Percentiles rank a stretch among this genome's conserved stretches.
Evolutionary conservation across 2,329 filamentous ascomycete genomes (phyloP).

Genomic region (Chaetomium sp.): DNA sequence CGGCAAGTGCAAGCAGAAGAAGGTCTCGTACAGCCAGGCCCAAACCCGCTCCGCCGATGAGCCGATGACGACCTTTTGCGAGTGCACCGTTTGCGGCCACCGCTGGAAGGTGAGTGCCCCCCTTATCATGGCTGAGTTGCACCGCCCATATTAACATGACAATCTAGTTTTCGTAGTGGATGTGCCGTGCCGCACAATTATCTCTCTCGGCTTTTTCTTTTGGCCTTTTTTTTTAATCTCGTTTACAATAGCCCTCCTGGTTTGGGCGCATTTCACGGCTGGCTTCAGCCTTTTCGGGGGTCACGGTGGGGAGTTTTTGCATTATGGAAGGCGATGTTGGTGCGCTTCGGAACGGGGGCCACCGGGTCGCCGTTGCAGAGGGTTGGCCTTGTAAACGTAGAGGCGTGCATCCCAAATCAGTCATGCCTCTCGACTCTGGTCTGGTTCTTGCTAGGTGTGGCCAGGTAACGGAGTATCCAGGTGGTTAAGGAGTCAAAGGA

Average conservation of each 20-base stretch:
- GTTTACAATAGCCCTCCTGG: neutral
- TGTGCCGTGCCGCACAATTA: neutral
- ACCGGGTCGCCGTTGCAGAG: neutral
- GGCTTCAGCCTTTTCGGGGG: neutral
- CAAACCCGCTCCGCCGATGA: constrained; percentile 96
- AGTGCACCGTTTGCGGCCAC: constrained; percentile 69
- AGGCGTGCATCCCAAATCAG: constrained; percentile 16
- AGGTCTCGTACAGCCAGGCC: constrained; percentile 93
- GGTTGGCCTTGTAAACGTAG: constrained; percentile 3
- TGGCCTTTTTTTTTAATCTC: neutral
- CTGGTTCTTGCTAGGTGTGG: constrained; percentile 4
- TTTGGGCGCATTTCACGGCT: neutral
- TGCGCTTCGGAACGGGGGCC: constrained; percentile 3
- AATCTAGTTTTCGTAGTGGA: constrained; percentile 37
- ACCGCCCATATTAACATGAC: constrained; percentile 16
- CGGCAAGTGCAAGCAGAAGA: constrained; percentile 88
- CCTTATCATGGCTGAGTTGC: neutral
- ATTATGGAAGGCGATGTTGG: neutral
- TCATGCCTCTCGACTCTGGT: constrained; percentile 5
- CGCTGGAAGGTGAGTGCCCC: constrained; percentile 66
- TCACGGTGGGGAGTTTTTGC: constrained; percentile 7
- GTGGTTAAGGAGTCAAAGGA: constrained; percentile 18
- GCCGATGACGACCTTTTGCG: constrained; percentile 79
- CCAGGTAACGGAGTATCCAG: constrained; percentile 10
- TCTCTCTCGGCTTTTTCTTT: neutral